Evolutionary conservation across 2,329 filamentous ascomycete genomes (phyloP), one percentile per base, ranked within the genome.

Genomic region (Cladophialophora yegresii): DNA sequence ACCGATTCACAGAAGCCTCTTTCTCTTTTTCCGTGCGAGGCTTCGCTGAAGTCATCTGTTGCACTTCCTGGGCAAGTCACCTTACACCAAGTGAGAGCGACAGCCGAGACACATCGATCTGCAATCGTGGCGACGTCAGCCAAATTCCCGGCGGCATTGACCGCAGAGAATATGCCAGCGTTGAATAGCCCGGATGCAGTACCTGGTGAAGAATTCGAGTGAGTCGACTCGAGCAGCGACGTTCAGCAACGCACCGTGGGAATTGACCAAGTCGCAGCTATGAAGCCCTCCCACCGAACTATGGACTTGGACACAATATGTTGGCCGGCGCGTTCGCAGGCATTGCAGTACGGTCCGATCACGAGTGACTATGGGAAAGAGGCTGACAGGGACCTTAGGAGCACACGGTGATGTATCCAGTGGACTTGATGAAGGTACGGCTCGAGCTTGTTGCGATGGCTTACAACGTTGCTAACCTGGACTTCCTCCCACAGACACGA

Each of bases 371-470:
- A 57, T 28, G 13, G 33, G 51, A 8, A 13, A 30, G 36, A 20
- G 13, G 47, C 66, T 70, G 67, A 71, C 57, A 36, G 1, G 6
- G 7, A 45, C 7, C 60, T 22, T 45, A 97, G 93, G 93, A 98
- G 81, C 93, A 98, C 79, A 96, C 93, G 65, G 93, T 96, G 73
- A 98, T 99, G 95, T 99, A 99, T 76, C 95, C 95, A 22, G 90
- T 99, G 75, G 95, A 99, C 81, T 87, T 96, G 71, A 90, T 99
- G 76, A 99, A 99, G 89, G 95, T 97, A 77, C 58, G 26, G 13
- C 26, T 28, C 71, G 70, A 77, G 62, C 59, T 59, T 47, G 70
- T 77, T 62, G 56, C 59, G 47, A 59, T 54, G 62, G 32, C 50
- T 54, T 54, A 61, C 40, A 62, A 54, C 56, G 9, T 30, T 26